Base-by-base conservation (phyloP, 1,284 basidiomycete species). In the Ganoderma sp. region DNA sequence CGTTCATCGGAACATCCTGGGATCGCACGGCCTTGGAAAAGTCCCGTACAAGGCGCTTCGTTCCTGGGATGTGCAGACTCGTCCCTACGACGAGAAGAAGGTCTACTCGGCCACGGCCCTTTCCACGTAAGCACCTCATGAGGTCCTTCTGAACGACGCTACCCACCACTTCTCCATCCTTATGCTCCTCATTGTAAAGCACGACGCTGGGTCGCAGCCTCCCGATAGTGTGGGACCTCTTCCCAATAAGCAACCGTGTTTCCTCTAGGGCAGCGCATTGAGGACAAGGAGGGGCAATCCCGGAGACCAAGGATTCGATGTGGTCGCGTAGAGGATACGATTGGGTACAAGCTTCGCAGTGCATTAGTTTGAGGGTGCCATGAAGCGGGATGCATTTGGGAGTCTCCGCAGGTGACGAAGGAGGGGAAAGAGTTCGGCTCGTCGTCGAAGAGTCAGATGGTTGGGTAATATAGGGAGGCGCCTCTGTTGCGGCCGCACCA, bases 381-480 rank as follows among this genome's bases (percentile, higher is more conserved):
- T 98, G 96, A 0, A 98, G 84, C 4, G 96, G 96, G 54, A 98
- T 94, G 73, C 93, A 95, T 64, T 93, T 87, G 37, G 95, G 89
- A 15, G 84, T 84, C 72, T 88, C 85, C 41, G 78, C 75, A 17
- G 77, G 73, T 19, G 80, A 76, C 6, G 85, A 79, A 41, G 69
- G 84, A 80, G 69, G 83, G 25, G 2, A 28, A 28, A 2, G 25
- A 28, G 25, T 28, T 81, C 60, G 84, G 80, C 59, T 28, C 25
- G 25, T 65, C n/a, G 65, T 67, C 32, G 68, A 63, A 14, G 73
- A 63, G 45, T 66, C 71, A 15, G 68, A 66, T n/a, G 64, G 43
- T 59, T 25, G 34, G 17, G 37, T 19, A n/a, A 41, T 3, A n/a
- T 59, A 12, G 15, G 59, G 10, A 25, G 62, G 45, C 17, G 34